Conservation (phyloP, 441 rosid genomes). For the Syzygium malaccense region DNA sequence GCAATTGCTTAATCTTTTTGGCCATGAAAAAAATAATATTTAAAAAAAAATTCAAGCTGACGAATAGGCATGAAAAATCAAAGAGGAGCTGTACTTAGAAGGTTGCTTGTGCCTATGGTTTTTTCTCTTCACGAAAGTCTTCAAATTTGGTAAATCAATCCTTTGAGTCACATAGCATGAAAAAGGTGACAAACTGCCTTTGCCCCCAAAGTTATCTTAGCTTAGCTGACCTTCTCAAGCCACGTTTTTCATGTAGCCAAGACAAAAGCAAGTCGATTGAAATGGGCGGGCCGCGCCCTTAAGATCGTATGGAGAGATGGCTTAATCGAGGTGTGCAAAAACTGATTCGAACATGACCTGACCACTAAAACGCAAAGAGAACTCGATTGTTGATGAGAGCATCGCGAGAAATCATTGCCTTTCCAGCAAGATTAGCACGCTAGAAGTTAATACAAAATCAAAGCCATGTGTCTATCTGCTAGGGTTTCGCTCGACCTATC, state of each 20-base stretch:
- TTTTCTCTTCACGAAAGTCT: background rate
- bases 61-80: background rate
- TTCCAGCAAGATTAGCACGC: background rate
- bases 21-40: background rate
- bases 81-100: background rate
- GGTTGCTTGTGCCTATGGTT: background rate
- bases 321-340: background rate
- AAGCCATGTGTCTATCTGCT: fast-evolving
- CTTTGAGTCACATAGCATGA: background rate
- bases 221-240: background rate
- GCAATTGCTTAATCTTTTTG: background rate
- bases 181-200: background rate
- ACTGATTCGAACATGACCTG: background rate
- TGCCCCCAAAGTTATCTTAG: background rate
- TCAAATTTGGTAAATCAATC: background rate
- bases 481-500: background rate
- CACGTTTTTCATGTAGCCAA: background rate
- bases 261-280: background rate
- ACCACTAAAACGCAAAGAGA: background rate
- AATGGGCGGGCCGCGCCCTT: background rate
- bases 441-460: background rate
- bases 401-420: fast-evolving
- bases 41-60: background rate
- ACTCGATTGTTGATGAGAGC: background rate
- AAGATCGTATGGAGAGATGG: background rate